These are phyloP conservation scores for Mycena venus DNA, from an alignment of 768 basidiomycete species.

Conservation along the genomic window DNA sequence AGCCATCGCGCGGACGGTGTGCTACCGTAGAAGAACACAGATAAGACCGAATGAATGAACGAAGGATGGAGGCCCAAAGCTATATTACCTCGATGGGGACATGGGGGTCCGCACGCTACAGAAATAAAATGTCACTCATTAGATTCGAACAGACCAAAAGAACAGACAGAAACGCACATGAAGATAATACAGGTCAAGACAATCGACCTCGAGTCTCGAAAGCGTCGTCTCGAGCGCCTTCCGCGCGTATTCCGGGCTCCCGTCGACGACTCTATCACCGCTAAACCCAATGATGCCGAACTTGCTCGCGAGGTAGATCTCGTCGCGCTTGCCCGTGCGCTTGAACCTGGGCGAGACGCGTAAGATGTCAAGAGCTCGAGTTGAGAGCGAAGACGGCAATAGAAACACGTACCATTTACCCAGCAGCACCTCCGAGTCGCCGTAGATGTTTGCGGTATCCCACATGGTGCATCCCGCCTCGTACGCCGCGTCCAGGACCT, in stretches of 20 bases:
- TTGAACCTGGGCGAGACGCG: constrained; percentile 58
- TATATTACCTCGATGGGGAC: constrained; percentile 61
- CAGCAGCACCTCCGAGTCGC: constrained; percentile 57
- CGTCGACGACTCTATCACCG: constrained; percentile 36
- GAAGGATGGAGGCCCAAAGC: not conserved
- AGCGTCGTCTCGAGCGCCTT: constrained; percentile 55
- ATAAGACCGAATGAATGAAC: not conserved
- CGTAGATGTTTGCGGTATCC: constrained; percentile 65
- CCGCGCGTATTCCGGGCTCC: constrained; percentile 55
- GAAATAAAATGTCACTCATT: no score
- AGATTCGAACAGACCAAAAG: no score
- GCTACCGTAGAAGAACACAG: constrained; percentile 39
- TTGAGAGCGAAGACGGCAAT: constrained; percentile 5
- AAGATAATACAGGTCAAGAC: constrained; percentile 62
- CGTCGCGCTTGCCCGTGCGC: constrained; percentile 60
- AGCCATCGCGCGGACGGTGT: constrained; percentile 63
- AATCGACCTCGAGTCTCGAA: constrained; percentile 54
- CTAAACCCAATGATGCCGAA: constrained; percentile 38
- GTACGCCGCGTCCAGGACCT: constrained; percentile 58
- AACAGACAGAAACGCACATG: constrained; percentile 46
- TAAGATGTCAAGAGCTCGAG: constrained; percentile 1
- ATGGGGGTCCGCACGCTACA: constrained; percentile 52
- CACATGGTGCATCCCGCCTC: constrained; percentile 59
- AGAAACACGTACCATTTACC: constrained; percentile 56
- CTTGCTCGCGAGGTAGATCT: constrained; percentile 77